Evolutionary conservation across 768 basidiomycete species (phyloP).

Genomic region (Tylopilus sp.): DNA sequence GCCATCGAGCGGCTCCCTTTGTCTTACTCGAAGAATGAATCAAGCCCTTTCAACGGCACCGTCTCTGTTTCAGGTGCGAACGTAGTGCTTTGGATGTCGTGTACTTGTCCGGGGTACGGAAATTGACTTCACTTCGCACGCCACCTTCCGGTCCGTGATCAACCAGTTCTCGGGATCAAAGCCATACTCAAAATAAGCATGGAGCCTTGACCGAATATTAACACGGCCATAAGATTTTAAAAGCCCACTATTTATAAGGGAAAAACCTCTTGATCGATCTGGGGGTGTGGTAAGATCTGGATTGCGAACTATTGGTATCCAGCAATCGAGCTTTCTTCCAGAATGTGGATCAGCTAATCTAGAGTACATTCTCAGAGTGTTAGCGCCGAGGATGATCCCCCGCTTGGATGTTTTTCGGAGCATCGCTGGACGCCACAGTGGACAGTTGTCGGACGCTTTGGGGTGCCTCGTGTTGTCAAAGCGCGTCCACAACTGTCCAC

Average conservation of each 20-base stretch:
- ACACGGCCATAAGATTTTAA: not conserved
- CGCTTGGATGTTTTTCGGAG: conserved; percentile 1
- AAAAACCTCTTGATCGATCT: not conserved
- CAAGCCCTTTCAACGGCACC: too few species aligned
- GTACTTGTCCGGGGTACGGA: too few species aligned
- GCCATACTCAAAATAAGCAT: not conserved
- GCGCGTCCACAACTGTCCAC: conserved; percentile 28
- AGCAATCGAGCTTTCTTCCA: not conserved
- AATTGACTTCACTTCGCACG: not conserved
- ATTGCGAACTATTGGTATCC: not conserved
- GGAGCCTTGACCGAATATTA: not conserved
- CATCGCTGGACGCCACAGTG: conserved; percentile 13
- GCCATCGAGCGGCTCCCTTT: too few species aligned
- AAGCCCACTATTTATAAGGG: not conserved
- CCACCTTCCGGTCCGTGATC: too few species aligned
- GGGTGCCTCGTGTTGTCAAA: conserved; percentile 27
- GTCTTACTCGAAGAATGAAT: too few species aligned
- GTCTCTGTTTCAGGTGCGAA: too few species aligned
- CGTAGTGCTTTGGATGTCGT: too few species aligned
- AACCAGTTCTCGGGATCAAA: not conserved
- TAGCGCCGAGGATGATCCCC: not conserved
- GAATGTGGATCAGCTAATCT: not conserved
- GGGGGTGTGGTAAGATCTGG: not conserved
- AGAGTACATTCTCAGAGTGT: not conserved
- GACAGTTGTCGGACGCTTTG: conserved; percentile 9